These are phyloP conservation scores for Scortechinia acanthostroma DNA, from an alignment of 2,329 filamentous ascomycete genomes.

Conservation along the genomic window DNA sequence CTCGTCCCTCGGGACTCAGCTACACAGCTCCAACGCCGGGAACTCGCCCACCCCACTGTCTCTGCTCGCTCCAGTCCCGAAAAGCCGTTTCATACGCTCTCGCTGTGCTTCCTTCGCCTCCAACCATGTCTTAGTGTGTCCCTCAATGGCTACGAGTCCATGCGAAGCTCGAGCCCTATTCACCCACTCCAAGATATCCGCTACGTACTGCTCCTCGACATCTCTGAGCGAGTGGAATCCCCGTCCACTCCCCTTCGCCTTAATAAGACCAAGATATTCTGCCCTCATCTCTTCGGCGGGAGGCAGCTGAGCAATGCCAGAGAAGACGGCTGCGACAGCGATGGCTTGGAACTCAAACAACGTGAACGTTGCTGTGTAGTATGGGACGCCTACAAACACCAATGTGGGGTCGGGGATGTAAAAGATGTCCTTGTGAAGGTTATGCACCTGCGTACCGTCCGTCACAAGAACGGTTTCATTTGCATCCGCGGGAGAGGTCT, in stretches of 20 bases:
- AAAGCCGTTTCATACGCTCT: neutral
- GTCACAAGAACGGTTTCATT: neutral
- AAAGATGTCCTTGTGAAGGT: slow-evolving; percentile 41
- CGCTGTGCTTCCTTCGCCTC: neutral
- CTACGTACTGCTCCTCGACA: slow-evolving; percentile 10
- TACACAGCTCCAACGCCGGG: neutral
- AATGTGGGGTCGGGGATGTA: slow-evolving; percentile 38
- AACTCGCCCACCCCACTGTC: neutral
- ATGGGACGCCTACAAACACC: slow-evolving; percentile 34
- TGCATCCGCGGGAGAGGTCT: neutral
- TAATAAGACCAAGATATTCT: slow-evolving; percentile 25
- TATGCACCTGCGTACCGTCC: slow-evolving; percentile 22
- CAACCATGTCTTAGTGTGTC: neutral
- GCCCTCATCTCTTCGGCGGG: slow-evolving; percentile 20
- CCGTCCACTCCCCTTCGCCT: slow-evolving; percentile 27
- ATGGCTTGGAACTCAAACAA: slow-evolving; percentile 41
- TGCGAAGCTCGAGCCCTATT: neutral
- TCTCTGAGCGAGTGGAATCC: slow-evolving; percentile 30
- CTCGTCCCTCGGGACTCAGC: too few relatives aligned
- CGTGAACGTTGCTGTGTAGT: slow-evolving; percentile 36
- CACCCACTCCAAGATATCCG: neutral
- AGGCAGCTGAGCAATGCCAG: slow-evolving; percentile 26
- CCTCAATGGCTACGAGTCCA: neutral
- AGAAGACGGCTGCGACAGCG: slow-evolving; percentile 29
- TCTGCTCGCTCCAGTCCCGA: neutral